These are phyloP conservation scores for Torulaspora delbrueckii DNA, from an alignment of 805 yeast genomes.

Conservation along the genomic window DNA sequence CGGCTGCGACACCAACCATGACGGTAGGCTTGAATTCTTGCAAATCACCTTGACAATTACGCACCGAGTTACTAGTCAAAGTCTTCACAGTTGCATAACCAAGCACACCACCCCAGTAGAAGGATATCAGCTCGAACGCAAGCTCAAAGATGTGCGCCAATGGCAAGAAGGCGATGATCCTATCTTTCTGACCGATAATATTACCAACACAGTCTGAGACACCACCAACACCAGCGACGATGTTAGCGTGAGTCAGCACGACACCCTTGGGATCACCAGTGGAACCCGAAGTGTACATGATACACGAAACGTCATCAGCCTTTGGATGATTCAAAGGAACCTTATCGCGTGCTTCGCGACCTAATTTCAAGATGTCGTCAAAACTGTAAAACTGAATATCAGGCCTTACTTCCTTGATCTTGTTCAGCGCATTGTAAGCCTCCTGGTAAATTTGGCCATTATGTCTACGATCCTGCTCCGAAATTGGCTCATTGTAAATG, in stretches of 20 bases:
- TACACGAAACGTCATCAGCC: conserved; percentile 51
- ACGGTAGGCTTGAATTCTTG: conserved; percentile 81
- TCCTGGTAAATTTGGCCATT: conserved; percentile 54
- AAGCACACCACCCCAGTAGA: conserved; percentile 84
- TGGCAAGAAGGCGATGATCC: conserved; percentile 84
- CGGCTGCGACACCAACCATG: conserved; percentile 98
- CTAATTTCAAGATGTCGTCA: conserved; percentile 62
- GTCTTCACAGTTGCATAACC: conserved; percentile 96
- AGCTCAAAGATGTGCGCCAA: conserved; percentile 94
- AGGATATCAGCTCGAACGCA: conserved; percentile 70
- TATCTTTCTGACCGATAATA: conserved; percentile 53
- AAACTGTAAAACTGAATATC: conserved; percentile 63
- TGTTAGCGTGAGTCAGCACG: conserved; percentile 54
- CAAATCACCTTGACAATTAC: conserved; percentile 85
- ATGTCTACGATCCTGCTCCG: conserved; percentile 57
- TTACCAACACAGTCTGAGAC: conserved; percentile 57
- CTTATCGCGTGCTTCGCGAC: conserved; percentile 48
- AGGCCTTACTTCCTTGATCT: conserved; percentile 64
- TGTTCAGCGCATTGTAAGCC: conserved; percentile 54
- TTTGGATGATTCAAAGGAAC: conserved; percentile 40
- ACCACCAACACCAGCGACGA: conserved; percentile 86
- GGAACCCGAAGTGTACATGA: conserved; percentile 70
- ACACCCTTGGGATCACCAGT: conserved; percentile 84
- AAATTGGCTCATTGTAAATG: conserved; percentile 63
- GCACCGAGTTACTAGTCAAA: conserved; percentile 72